phyloP scores from a whole-genome alignment of 139 green algal genomes.

The Diplosphaera chodatii region DNA sequence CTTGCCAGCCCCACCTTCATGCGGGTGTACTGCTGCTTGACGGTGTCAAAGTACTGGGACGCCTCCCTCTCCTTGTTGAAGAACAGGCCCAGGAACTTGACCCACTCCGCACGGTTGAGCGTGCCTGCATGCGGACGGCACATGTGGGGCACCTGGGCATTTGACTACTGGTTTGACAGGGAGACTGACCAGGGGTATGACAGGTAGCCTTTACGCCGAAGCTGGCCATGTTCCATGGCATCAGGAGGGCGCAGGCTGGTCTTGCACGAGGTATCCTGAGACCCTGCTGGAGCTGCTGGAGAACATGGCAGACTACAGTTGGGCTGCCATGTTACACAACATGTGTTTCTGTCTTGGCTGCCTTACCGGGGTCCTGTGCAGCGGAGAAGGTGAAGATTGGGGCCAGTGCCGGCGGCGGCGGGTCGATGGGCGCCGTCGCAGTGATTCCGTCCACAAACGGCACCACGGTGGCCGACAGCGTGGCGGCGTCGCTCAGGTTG shows the following conservation, averaged over 20 bases:
- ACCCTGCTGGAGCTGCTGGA: no score
- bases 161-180: no score
- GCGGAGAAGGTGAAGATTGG: slow-evolving; percentile 42
- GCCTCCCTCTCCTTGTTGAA: slow-evolving; percentile 74
- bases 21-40: slow-evolving; percentile 30
- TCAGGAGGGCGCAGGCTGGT: no score
- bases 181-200: no score
- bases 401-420: background rate
- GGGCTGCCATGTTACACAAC: no score
- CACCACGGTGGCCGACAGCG: slow-evolving; percentile 6
- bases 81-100: slow-evolving; percentile 79
- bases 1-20: slow-evolving; percentile 2
- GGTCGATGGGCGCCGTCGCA: background rate
- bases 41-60: slow-evolving; percentile 38
- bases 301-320: no score
- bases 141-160: no score
- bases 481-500: slow-evolving; percentile 9
- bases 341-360: no score
- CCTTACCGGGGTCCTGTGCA: slow-evolving; percentile 25
- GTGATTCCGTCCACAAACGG: slow-evolving; percentile 32
- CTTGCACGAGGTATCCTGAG: no score
- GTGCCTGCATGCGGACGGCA: slow-evolving; percentile 18
- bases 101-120: slow-evolving; percentile 70
- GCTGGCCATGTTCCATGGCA: no score
- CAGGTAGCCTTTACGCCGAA: no score